Base-by-base conservation (phyloP, 1,284 basidiomycete genomes). In the Athelia sp. region DNA sequence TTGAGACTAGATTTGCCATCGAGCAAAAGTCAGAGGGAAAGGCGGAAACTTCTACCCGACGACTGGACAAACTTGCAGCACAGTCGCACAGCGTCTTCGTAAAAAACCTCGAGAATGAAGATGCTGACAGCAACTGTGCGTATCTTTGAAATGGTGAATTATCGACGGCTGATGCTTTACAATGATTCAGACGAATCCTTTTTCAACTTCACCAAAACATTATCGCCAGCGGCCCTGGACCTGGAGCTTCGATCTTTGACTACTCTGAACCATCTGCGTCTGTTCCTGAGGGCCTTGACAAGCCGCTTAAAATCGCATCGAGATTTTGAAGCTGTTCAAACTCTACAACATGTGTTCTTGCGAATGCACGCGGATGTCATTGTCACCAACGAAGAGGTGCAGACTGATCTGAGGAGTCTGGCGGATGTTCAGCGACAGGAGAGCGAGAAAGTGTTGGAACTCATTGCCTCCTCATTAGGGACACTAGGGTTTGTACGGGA, bases 241-340 rank as follows among this genome's bases (percentile, higher is more conserved):
- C 72, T 94, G 18, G 96, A 98, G 64, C 74, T 99, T 15, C 91
- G 93, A 11, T 87, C 88, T 1, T 69, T 93, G 45, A 71, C 80
- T n/a, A 78, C 82, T 3, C 68, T 88, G 23, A 75, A 84, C 45
- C 77, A 81, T 49, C 73, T 95, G 18, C 70, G 69, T 1, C 67
- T 76, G 4, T 97, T 98, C 70, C 68, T 97, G 34, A 70, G 75
- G 49, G 89, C 92, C 0, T 75, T 99, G 17, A 78, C 77, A 2
- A 77, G 74, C 48, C 83, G 96, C 2, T 73, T 99, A 21, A 67
- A 68, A 38, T 88, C 87, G 15, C 90, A 87, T 58, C 80, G 82
- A 46, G 96, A 99, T 67, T 99, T 96, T 62, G 96, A 99, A 67
- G 94, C 93, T 9, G 90, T 98, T 2, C 94, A 99, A 67, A 84